Evolutionary conservation across 768 basidiomycete genomes (phyloP).

Genomic region (Polyporus arcularius): DNA sequence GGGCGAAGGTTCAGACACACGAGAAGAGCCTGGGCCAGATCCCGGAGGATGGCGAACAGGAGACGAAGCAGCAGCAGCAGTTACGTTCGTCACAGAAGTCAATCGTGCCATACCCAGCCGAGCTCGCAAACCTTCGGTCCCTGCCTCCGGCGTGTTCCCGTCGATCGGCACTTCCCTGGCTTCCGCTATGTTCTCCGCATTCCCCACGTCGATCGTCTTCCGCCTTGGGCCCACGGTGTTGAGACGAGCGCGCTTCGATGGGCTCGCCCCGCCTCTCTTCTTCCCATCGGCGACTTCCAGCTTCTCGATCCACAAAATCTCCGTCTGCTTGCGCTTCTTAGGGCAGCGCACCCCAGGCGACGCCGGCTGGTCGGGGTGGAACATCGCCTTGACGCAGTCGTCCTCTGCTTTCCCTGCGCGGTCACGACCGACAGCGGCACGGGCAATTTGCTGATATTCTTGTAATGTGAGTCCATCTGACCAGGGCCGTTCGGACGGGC

Average conservation of each 20-base stretch:
- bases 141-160: not conserved
- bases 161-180: not conserved
- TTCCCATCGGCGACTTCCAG: slow-evolving; percentile 33
- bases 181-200: not conserved
- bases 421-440: slow-evolving; percentile 55
- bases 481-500: slow-evolving; percentile 66
- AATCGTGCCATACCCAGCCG: not conserved
- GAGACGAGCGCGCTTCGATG: slow-evolving; percentile 5
- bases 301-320: slow-evolving; percentile 45
- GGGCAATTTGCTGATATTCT: slow-evolving; percentile 56
- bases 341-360: slow-evolving; percentile 41
- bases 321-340: slow-evolving; percentile 40
- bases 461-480: slow-evolving; percentile 50
- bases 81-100: not conserved
- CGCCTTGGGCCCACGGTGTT: not conserved
- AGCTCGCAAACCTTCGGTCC: not conserved
- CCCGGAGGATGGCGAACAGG: too few relatives aligned
- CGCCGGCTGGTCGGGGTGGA: slow-evolving; percentile 36
- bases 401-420: slow-evolving; percentile 49
- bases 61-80: not conserved
- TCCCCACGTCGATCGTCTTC: not conserved
- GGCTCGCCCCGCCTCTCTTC: not conserved
- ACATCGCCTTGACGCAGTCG: slow-evolving; percentile 44
- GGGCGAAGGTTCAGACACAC: not conserved
- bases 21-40: too few relatives aligned